These are phyloP conservation scores for Aspergillus indologenus DNA, from an alignment of 495 filamentous ascomycete species.

Conservation along the genomic window DNA sequence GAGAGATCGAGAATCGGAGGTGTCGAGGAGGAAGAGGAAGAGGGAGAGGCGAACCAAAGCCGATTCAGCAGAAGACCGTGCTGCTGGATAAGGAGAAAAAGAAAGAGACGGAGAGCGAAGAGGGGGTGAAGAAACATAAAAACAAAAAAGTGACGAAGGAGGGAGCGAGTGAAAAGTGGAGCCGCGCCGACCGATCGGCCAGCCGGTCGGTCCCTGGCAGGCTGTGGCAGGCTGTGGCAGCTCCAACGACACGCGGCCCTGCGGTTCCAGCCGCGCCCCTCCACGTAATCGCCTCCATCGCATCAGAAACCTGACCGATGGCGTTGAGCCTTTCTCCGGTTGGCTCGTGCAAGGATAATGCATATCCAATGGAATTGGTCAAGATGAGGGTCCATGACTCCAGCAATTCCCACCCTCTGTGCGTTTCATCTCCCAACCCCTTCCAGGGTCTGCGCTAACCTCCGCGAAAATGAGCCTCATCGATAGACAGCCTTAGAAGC, in stretches of 20 bases:
- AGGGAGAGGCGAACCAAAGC: background rate
- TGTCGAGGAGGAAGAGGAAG: no score
- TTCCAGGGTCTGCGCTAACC: background rate
- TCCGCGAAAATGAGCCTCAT: background rate
- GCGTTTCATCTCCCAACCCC: background rate
- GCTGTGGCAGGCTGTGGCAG: background rate
- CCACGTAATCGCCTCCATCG: slow-evolving; percentile 4
- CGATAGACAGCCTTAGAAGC: background rate
- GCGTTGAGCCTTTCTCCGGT: background rate
- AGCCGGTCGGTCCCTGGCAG: background rate
- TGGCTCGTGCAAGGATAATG: no score
- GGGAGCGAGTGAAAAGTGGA: background rate
- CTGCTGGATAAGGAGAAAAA: background rate
- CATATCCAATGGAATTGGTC: background rate
- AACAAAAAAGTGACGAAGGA: background rate
- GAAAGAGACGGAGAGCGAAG: background rate
- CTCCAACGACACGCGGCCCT: slow-evolving; percentile 4
- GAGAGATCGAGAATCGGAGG: background rate
- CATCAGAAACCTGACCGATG: slow-evolving; percentile 1
- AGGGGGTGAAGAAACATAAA: background rate
- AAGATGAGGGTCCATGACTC: background rate
- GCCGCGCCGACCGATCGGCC: background rate
- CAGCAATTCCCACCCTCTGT: background rate
- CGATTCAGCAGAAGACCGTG: background rate
- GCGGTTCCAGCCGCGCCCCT: slow-evolving; percentile 5